Percentiles rank a stretch among this genome's conserved stretches.
These are phyloP conservation scores for Rasamsonia emersonii DNA, from an alignment of 2,329 filamentous ascomycete genomes.

Conservation along the genomic window DNA sequence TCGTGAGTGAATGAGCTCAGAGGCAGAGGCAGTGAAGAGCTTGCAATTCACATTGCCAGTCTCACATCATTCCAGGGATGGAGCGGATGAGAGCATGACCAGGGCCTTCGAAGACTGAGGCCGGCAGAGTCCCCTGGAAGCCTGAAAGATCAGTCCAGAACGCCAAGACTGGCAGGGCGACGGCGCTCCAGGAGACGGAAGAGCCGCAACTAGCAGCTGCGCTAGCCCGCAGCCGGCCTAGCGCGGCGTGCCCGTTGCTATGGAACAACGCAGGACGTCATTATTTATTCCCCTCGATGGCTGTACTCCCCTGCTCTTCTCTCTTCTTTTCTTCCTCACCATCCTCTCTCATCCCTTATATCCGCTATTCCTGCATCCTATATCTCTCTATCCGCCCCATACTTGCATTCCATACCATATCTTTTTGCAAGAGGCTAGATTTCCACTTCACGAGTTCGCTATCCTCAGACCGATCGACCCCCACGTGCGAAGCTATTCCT, in stretches of 20 bases:
- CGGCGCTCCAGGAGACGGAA: no score
- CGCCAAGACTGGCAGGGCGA: no score
- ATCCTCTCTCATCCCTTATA: constrained; percentile 15
- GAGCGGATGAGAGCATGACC: no score
- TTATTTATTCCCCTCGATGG: constrained; percentile 35
- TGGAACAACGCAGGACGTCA: constrained; percentile 24
- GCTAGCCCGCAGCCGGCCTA: constrained; percentile 34
- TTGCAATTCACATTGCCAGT: no score
- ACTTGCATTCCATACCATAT: constrained; percentile 15
- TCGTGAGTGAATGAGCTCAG: no score
- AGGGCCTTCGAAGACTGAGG: no score
- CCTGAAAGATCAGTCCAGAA: neutral
- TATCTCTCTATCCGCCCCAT: constrained; percentile 18
- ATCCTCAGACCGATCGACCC: constrained; percentile 11
- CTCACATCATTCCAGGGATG: no score
- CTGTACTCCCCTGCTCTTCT: constrained; percentile 12
- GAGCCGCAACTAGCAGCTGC: no score
- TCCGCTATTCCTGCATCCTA: constrained; percentile 23
- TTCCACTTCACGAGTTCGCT: constrained; percentile 30
- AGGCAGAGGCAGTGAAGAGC: no score
- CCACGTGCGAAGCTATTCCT: neutral
- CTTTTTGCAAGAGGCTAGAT: constrained; percentile 22
- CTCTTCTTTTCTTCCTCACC: constrained; percentile 14
- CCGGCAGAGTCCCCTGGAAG: no score
- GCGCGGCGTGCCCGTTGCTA: constrained; percentile 27